Base-by-base conservation (phyloP, 805 yeast genomes). In the Ogataea wickerhamii region DNA sequence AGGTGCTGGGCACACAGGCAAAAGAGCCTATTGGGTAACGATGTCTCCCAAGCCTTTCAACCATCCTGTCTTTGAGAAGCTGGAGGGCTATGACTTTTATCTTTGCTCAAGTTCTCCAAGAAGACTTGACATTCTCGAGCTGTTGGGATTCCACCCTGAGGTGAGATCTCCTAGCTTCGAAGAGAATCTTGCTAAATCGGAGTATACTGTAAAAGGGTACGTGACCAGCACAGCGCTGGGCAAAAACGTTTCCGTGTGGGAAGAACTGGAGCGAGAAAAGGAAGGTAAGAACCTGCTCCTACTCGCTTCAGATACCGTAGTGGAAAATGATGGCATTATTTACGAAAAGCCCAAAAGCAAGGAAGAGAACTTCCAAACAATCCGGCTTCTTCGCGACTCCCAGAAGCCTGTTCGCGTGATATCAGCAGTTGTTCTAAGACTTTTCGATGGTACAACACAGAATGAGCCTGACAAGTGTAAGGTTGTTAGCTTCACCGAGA, bases 81-180 rank as follows among this genome's bases (percentile, higher is more conserved):
- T 63, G 6, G 10, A 36, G 4, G 32, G 40, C 28, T 53, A 51
- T 34, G 33, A 45, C 4, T 64, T 89, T 18, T 65, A 87, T 4
- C 68, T 91, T 5, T 96, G 95, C 0, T 87, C 96, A 2, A 73
- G 84, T 1, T 89, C 97, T 0, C 91, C 94, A 2, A 70, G 96
- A 43, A 66, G 98, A 40, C 61, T 66, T 37, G 86, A 85, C 39
- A 82, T 93, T n/a, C 52, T 93, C 20, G 53, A 59, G 4, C 77
- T 82, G 48, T 58, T 83, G 56, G 81, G 81, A 0, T 60, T 83
- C 25, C 34, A 56, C 0, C 55, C 74, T 6, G 50, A 70, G 10
- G 65, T 83, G 0, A 58, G 73, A 11, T 76, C 79, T 14, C 84
- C 96, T 0, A 64, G 74, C 7, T 91, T 87, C 53, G 82, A 77